These are phyloP conservation scores for Aphanomyces cochlioides DNA, from an alignment of 352 stramenopile species.

Conservation along the genomic window DNA sequence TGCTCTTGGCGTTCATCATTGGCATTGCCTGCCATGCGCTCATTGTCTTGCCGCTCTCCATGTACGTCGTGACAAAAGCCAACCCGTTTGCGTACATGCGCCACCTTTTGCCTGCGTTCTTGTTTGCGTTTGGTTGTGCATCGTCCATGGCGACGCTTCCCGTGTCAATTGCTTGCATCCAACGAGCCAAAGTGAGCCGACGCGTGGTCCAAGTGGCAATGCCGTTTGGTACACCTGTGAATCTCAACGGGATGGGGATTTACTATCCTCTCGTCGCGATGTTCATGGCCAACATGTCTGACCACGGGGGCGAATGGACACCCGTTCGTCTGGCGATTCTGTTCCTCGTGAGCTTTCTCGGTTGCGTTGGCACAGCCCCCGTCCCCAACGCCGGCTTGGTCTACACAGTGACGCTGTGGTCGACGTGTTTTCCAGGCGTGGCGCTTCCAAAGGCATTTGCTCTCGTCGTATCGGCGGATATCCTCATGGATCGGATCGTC, in stretches of 20 bases:
- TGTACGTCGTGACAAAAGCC: conserved; percentile 58
- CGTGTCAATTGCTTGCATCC: conserved; percentile 58
- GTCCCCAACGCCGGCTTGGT: conserved; percentile 70
- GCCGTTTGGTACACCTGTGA: conserved; percentile 56
- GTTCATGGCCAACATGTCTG: conserved; percentile 71
- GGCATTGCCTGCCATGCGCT: conserved; percentile 46
- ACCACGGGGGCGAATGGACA: conserved; percentile 43
- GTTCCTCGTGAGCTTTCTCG: conserved; percentile 55
- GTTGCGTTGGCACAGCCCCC: conserved; percentile 63
- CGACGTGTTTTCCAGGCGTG: conserved; percentile 51
- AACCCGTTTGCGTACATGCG: conserved; percentile 71
- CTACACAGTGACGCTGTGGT: conserved; percentile 77
- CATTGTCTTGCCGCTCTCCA: conserved; percentile 52
- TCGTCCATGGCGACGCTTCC: conserved; percentile 66
- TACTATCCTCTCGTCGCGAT: conserved; percentile 60
- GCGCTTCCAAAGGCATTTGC: conserved; percentile 60
- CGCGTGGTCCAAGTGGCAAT: background rate
- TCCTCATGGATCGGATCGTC: conserved; percentile 67
- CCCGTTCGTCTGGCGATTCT: conserved; percentile 48
- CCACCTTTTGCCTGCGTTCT: conserved; percentile 58
- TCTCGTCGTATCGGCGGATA: conserved; percentile 64
- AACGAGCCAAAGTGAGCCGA: conserved; percentile 40
- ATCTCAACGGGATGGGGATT: conserved; percentile 54
- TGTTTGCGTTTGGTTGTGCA: conserved; percentile 60
- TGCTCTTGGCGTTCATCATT: conserved; percentile 40